phyloP scores from a whole-genome alignment of 306 rosid genomes.

The Gastrolobium bilobum region DNA sequence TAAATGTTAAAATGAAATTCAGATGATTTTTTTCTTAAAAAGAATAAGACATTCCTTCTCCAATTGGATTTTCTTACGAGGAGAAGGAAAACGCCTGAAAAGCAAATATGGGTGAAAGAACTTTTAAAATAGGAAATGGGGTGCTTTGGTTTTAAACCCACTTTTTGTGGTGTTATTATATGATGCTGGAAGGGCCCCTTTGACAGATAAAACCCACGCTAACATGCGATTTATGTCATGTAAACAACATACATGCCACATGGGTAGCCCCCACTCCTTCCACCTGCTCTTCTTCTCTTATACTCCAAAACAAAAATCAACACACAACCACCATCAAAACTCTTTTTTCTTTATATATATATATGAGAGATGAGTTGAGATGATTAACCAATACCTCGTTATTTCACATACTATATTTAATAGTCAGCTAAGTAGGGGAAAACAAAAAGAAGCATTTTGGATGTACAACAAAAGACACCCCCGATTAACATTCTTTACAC shows the following conservation, averaged over 20 bases:
- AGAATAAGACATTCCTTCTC: background rate
- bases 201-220: constrained; percentile 64
- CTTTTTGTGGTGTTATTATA: constrained; percentile 40
- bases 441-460: constrained; percentile 43
- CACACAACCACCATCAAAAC: constrained; percentile 44
- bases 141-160: constrained; percentile 50
- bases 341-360: background rate
- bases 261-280: constrained; percentile 61
- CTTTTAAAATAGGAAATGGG: constrained; percentile 39
- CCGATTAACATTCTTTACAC: constrained; percentile 33
- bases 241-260: constrained; percentile 76
- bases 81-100: constrained; percentile 26
- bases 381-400: constrained; percentile 16
- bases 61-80: constrained; percentile 11
- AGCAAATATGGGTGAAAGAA: constrained; percentile 41
- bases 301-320: constrained; percentile 61
- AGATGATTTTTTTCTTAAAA: background rate
- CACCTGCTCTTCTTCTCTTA: constrained; percentile 55
- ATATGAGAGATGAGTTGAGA: background rate
- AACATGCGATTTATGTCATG: constrained; percentile 67
- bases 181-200: constrained; percentile 54
- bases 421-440: constrained; percentile 21
- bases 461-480: constrained; percentile 35
- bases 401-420: background rate
- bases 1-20: background rate